Percentiles rank a stretch among this genome's conserved stretches.
phyloP scores from a whole-genome alignment of 345 rosid species.

The Boechera divaricarpa region DNA sequence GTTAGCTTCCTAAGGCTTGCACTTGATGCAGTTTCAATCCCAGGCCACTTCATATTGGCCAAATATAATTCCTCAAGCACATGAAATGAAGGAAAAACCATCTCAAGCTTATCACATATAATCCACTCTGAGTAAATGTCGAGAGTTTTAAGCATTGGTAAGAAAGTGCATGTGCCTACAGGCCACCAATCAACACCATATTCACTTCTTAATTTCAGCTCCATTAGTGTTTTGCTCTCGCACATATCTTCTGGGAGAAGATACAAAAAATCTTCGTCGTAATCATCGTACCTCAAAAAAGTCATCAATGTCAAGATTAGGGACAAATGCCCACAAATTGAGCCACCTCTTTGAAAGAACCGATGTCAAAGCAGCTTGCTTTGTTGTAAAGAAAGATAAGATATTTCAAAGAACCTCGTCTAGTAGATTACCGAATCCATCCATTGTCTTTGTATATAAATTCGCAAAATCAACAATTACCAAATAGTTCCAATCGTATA shows the following conservation, averaged over 20 bases:
- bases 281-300: neutral
- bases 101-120: neutral
- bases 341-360: slow-evolving; percentile 7
- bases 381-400: neutral
- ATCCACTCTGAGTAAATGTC: neutral
- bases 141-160: neutral
- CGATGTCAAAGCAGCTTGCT: slow-evolving; percentile 14
- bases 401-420: too few species aligned
- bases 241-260: too few species aligned
- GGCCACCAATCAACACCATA: neutral
- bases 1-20: slow-evolving; percentile 3
- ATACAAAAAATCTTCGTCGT: too few species aligned
- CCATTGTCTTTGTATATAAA: too few species aligned
- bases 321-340: neutral
- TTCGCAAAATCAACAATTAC: too few species aligned
- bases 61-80: neutral
- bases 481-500: too few species aligned
- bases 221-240: neutral
- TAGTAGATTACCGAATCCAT: too few species aligned
- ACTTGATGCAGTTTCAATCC: neutral
- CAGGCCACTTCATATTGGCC: neutral
- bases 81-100: neutral
- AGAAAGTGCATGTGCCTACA: neutral
- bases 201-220: neutral
- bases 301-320: neutral